Evolutionary conservation across 345 rosid species (phyloP), one percentile per base, ranked within the genome.

Genomic region (Camelina hispida): DNA sequence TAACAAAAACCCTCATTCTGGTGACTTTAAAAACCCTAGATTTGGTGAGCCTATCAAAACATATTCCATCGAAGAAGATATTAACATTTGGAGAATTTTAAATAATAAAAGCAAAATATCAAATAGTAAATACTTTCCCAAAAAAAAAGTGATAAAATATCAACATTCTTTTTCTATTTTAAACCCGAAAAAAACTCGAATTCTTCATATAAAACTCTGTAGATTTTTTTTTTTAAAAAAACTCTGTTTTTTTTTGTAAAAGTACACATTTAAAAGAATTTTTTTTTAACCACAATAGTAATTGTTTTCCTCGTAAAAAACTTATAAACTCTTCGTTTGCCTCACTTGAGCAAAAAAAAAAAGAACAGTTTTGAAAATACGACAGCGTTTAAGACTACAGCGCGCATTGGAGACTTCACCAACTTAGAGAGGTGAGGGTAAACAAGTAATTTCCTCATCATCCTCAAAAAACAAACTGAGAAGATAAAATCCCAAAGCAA

Each of bases 401-500:
- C 57, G 38, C 14, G 17, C 14, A 3, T 66, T 47, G 20, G 35
- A 15, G 9, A 16, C 16, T 51, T 52, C 57, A 60, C 63, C 69
- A 75, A 75, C 79, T 23, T 30, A 5, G 17, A 20, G 56, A 20
- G 56, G 11, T 4, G 16, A 68, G 79, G 79, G 72, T 53, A 69
- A 10, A 9, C 53, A 0, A 0, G 76, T 56, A 4, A 63, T 76
- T 69, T 43, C 4, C 0, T 0, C 0, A 2, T 18, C 20, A 17
- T 58, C 61, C 18, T 62, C 40, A 51, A 25, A 67, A 74, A 48
- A 67, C 47, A 18, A 37, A 56, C 48, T 46, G 44, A 50, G 66
- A 28, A 16, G 75, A 77, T 77, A 77, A 76, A 76, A 76, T 62
- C 64, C 58, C 16, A 62, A 76, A 42, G 79, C 69, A 30, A 60